Base-by-base conservation (phyloP, 495 filamentous ascomycete genomes). In the Daldinia decipiens region DNA sequence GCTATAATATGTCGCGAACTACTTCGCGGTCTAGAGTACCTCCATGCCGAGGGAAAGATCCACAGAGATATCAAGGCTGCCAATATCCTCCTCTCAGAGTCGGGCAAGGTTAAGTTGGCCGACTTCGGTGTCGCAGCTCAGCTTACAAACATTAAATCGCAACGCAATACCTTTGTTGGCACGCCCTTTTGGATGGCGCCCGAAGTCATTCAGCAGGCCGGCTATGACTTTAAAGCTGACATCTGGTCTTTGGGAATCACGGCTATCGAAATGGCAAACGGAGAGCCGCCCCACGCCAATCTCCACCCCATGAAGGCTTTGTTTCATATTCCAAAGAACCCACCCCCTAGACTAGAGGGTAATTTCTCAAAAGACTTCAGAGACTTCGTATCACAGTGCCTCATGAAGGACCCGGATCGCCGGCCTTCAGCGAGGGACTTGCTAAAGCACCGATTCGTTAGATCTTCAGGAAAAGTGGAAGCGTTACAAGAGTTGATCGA, bases 101-200 rank as follows among this genome's bases (percentile, higher is more conserved):
- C 85, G n/a, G 95, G 95, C 65, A 94, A 92, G 77, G 95, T 98
- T 67, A 98, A 98, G 84, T 83, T 99, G 64, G 95, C 96, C 19
- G 95, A 99, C 81, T 99, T 99, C 76, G 95, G 95, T 52, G 95
- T 99, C 32, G 95, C 95, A 8, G 95, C 95, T 13, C 95, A 99
- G 76, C 85, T 99, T 62, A 94, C 93, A 65, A 96, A 97, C 79
- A 97, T 97, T 78, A 98, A 98, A 81, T 97, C 95, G 7, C 93
- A 97, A 82, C 91, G 95, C 26, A 97, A 97, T 73, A 99, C 95
- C 0, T 98, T 99, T 74, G 95, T 99, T n/a, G 95, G 95, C 7
- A 99, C 95, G 4, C 95, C 95, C 0, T 99, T 97, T 82, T 99
- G 95, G 95, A 99, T 99, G 95, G 95, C 95, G 4, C 95, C 95